Percentiles rank a stretch among this genome's conserved stretches.
Evolutionary conservation across 495 filamentous ascomycete species (phyloP).

Genomic region (Penicillium riverlandense): DNA sequence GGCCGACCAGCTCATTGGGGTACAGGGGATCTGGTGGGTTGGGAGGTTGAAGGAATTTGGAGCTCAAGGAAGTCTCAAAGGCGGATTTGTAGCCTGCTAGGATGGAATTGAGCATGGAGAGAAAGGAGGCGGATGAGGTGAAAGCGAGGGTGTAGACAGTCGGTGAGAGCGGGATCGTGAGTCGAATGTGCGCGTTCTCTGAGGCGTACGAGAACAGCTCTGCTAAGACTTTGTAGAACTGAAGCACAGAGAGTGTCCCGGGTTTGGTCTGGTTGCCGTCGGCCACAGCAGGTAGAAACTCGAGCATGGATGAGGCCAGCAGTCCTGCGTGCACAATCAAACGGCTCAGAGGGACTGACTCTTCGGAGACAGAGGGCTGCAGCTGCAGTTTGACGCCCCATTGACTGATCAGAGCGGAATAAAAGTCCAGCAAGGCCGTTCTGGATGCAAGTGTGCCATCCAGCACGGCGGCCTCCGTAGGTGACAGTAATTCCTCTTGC

Average conservation of each 20-base stretch:
- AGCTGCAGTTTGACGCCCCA: constrained; percentile 51
- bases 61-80: constrained; percentile 59
- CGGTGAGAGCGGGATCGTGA: constrained; percentile 59
- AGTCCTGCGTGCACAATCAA: constrained; percentile 54
- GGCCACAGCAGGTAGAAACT: constrained; percentile 26
- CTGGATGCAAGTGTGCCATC: constrained; percentile 42
- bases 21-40: constrained; percentile 33
- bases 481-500: constrained; percentile 37
- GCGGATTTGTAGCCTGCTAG: constrained; percentile 62
- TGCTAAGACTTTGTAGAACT: constrained; percentile 59
- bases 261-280: constrained; percentile 15
- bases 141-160: constrained; percentile 68
- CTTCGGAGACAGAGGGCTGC: constrained; percentile 16
- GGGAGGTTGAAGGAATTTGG: constrained; percentile 21
- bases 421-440: constrained; percentile 56
- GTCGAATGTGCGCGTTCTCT: constrained; percentile 43
- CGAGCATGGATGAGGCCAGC: constrained; percentile 56
- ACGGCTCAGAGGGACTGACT: constrained; percentile 32
- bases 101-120: constrained; percentile 67
- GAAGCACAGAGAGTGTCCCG: constrained; percentile 41
- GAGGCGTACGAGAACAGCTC: constrained; percentile 47
- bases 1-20: constrained; percentile 47
- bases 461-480: constrained; percentile 53
- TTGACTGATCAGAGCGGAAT: constrained; percentile 58
- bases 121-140: constrained; percentile 47